Base-by-base conservation (phyloP, 1,139 yeast genomes). In the Taiozyma onychis region DNA sequence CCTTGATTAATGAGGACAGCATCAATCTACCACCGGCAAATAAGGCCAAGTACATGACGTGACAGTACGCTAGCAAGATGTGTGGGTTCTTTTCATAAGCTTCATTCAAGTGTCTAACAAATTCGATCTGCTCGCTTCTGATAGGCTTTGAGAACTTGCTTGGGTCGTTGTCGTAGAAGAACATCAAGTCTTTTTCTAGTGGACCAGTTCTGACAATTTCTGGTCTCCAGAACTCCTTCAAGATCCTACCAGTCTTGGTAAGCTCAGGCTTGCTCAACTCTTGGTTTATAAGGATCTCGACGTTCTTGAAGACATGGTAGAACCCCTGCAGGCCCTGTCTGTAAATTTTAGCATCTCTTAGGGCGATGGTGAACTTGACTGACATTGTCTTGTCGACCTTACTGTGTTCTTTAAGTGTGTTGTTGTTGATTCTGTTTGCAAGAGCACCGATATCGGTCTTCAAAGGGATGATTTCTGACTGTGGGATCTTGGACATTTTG, bases 1-100 rank as follows among this genome's bases (percentile, higher is more conserved):
- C 83, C 60, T 76, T 80, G 46, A 85, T 74, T 39, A 88, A 68
- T 22, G 82, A 77, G 1, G 90, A 82, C 53, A 85, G 73, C 81
- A 88, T 77, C 48, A 88, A 75, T 56, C 84, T 74, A 30, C 95
- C 96, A 47, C 96, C 96, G 6, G 96, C 96, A 70, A 88, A 88
- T 47, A 88, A 75, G 1, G 95, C 96, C 63, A 88, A 72, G 67
- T 88, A 88, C 82, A 88, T 77, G 44, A 87, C 95, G 64, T 88
- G 96, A 71, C 88, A 79, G 67, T 88, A 88, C n/a, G 96, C 95
- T 51, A 88, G 72, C 41, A 88, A 68, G 39, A 86, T 68, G 61
- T 85, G 80, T 9, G 96, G 96, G 61, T 84, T 83, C 46, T 77
- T 81, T 35, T 65, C 64, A 26, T 85, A 76, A 8, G 73, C 76